Conservation (phyloP, 202 grass and related monocot species). For the Digitaria exilis region DNA sequence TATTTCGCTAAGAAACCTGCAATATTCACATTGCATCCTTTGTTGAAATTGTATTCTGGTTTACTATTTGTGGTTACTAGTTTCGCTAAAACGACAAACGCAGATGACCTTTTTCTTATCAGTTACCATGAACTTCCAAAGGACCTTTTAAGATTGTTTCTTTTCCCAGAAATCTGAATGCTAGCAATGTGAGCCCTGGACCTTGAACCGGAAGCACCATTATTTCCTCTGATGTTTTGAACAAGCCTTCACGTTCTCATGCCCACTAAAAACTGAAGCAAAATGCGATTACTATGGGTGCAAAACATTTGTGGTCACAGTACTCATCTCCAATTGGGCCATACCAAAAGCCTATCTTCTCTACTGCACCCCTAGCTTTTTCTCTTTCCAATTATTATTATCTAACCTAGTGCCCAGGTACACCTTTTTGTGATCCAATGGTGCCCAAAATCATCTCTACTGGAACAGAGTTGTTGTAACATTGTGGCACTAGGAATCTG, state of each 20-base stretch:
- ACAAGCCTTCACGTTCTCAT: neutral
- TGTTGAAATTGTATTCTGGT: neutral
- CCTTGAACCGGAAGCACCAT: neutral
- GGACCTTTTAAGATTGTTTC: neutral
- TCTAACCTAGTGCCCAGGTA: constrained; percentile 40
- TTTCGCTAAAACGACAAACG: neutral
- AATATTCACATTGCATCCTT: neutral
- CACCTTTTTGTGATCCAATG: constrained; percentile 33
- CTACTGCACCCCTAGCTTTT: constrained; percentile 32
- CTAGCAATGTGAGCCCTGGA: neutral
- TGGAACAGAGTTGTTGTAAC: constrained; percentile 43
- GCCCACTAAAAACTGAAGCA: neutral
- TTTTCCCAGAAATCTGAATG: neutral
- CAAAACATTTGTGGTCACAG: neutral
- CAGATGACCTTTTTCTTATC: neutral
- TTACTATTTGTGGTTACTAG: neutral
- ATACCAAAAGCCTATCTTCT: constrained; percentile 29
- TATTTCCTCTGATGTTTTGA: neutral
- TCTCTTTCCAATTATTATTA: constrained; percentile 31
- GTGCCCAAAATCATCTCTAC: constrained; percentile 24
- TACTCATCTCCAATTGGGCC: constrained; percentile 12
- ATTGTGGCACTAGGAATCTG: constrained; percentile 49
- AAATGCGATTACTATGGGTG: neutral
- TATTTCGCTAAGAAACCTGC: neutral
- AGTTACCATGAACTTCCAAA: neutral